A percentile compares a stretch with the other conserved stretches of the same genome.
These are phyloP conservation scores for Zygosaccharomyces siamensis DNA, from an alignment of 805 yeast genomes.

Conservation along the genomic window DNA sequence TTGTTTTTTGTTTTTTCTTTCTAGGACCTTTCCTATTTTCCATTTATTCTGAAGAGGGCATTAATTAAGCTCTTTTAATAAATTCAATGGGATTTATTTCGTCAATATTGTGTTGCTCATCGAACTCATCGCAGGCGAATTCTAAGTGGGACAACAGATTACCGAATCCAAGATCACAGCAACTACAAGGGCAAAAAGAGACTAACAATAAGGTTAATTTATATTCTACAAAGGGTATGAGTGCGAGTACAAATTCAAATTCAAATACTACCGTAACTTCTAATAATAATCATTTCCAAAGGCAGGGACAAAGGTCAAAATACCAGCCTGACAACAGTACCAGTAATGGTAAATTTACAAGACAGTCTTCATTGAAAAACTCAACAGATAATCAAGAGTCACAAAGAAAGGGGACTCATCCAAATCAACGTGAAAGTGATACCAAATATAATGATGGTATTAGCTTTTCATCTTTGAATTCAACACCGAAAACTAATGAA, in stretches of 20 bases:
- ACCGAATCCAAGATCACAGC: slow-evolving; percentile 8
- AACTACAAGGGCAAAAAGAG: slow-evolving; percentile 5
- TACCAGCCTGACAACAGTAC: neutral
- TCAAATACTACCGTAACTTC: neutral
- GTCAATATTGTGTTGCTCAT: slow-evolving; percentile 23
- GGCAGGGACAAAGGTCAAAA: neutral
- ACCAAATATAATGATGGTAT: neutral
- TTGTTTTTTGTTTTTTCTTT: too few relatives aligned
- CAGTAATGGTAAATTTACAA: neutral
- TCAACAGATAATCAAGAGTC: slow-evolving; percentile 5
- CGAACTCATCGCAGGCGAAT: slow-evolving; percentile 16
- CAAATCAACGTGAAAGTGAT: neutral
- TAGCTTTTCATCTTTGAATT: neutral
- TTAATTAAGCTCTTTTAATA: neutral
- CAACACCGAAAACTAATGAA: slow-evolving; percentile 4
- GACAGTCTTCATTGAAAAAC: neutral
- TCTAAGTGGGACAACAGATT: slow-evolving; percentile 13
- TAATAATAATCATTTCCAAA: too few relatives aligned
- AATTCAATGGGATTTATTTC: slow-evolving; percentile 36
- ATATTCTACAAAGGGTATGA: slow-evolving; percentile 1
- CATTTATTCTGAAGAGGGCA: neutral
- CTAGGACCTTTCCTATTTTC: neutral
- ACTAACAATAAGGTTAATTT: neutral
- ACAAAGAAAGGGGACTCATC: slow-evolving; percentile 5
- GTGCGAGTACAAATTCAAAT: neutral